phyloP scores from a whole-genome alignment of 805 yeast genomes.

The Kockiozyma suomiensis region DNA sequence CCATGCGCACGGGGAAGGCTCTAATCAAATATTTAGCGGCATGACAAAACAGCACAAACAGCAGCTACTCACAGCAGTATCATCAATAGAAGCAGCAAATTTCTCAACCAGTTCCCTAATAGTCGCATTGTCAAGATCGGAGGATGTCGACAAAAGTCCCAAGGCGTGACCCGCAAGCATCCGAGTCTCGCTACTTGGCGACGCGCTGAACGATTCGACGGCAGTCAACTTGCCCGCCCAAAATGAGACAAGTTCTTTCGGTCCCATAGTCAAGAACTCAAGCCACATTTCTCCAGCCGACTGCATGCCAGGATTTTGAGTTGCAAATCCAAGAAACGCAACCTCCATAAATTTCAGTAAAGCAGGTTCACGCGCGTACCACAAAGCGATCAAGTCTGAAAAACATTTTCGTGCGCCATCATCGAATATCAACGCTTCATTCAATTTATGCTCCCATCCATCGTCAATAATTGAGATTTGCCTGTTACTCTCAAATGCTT shows the following conservation, averaged over 20 bases:
- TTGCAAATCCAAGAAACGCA: slow-evolving; percentile 10
- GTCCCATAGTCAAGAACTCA: slow-evolving; percentile 40
- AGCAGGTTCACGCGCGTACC: not conserved
- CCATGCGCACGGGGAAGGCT: slow-evolving; percentile 26
- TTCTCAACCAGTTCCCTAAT: not conserved
- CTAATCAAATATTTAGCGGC: slow-evolving; percentile 1
- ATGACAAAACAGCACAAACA: not conserved
- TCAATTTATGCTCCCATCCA: slow-evolving; percentile 71
- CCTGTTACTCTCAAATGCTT: slow-evolving; percentile 54
- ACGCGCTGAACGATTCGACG: slow-evolving; percentile 11
- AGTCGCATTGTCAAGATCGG: not conserved
- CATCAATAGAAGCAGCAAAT: not conserved
- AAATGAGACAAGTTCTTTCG: slow-evolving; percentile 29
- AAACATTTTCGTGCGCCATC: slow-evolving; percentile 47
- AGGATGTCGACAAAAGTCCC: slow-evolving; percentile 43
- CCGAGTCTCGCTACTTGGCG: slow-evolving; percentile 25
- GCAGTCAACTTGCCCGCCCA: slow-evolving; percentile 26
- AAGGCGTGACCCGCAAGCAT: slow-evolving; percentile 49
- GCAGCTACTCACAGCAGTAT: not conserved
- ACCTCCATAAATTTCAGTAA: slow-evolving; percentile 5
- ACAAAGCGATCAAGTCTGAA: not conserved
- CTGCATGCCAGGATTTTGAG: slow-evolving; percentile 18
- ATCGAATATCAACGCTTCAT: slow-evolving; percentile 69
- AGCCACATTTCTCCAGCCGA: slow-evolving; percentile 36
- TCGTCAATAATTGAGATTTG: slow-evolving; percentile 69